Percentiles rank a stretch among this genome's conserved stretches.
Evolutionary conservation across 371 early-diverging fungal genomes (phyloP).

Genomic region (Mycotypha africana): DNA sequence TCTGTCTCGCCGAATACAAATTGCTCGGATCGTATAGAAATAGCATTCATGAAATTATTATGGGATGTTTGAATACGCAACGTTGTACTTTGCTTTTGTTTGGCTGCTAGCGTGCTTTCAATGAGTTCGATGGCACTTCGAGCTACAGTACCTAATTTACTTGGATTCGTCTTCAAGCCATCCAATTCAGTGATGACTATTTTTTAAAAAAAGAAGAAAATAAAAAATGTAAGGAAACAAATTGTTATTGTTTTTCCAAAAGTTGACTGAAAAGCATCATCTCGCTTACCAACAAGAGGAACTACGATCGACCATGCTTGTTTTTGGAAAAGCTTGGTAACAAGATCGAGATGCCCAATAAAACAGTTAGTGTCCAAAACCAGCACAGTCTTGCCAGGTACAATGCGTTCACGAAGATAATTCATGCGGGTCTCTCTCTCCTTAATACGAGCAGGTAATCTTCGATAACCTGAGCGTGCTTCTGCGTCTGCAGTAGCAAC

Average conservation of each 20-base stretch:
- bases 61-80: slow-evolving; percentile 62
- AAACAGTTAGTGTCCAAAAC: slow-evolving; percentile 68
- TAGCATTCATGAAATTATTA: slow-evolving; percentile 57
- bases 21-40: slow-evolving; percentile 59
- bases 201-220: neutral
- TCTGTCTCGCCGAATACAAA: slow-evolving; percentile 60
- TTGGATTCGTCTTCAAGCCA: slow-evolving; percentile 51
- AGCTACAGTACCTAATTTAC: slow-evolving; percentile 52
- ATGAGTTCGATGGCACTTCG: slow-evolving; percentile 44
- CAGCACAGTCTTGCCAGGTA: slow-evolving; percentile 49
- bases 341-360: slow-evolving; percentile 51
- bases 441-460: slow-evolving; percentile 21
- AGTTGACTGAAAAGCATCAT: too few species aligned
- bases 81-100: slow-evolving; percentile 16
- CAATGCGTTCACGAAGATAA: slow-evolving; percentile 24
- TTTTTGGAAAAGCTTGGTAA: slow-evolving; percentile 45
- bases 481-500: slow-evolving; percentile 17
- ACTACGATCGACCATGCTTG: slow-evolving; percentile 57
- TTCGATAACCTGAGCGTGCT: slow-evolving; percentile 14
- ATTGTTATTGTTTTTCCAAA: neutral
- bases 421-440: slow-evolving; percentile 29
- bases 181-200: slow-evolving; percentile 62
- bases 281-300: slow-evolving; percentile 48
- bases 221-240: neutral
- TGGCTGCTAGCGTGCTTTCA: slow-evolving; percentile 38